A percentile compares a stretch with the other conserved stretches of the same genome.
Conservation (phyloP, 495 filamentous ascomycete species). For the Choiromyces venosus region DNA sequence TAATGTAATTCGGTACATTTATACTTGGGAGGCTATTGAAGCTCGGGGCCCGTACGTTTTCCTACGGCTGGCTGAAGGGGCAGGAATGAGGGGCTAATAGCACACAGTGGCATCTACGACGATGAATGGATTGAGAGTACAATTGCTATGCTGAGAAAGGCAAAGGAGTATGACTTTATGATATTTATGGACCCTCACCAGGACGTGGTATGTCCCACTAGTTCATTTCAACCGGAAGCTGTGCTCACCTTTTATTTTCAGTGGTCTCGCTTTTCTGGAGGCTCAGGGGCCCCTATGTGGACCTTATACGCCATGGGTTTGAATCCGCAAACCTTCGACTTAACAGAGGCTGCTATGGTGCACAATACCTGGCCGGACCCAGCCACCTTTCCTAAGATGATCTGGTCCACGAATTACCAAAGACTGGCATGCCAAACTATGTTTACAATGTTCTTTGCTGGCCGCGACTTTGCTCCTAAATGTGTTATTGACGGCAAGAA, state of each 20-base stretch:
- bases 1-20: constrained; percentile 92
- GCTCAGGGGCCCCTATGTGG: constrained; percentile 96
- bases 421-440: constrained; percentile 65
- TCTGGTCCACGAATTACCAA: constrained; percentile 96
- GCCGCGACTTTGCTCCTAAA: constrained; percentile 89
- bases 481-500: constrained; percentile 91
- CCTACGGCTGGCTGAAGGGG: background rate
- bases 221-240: background rate
- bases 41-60: constrained; percentile 61
- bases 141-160: constrained; percentile 71
- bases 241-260: constrained; percentile 40
- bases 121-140: constrained; percentile 91
- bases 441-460: constrained; percentile 71
- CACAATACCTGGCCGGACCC: constrained; percentile 92
- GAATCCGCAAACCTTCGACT: constrained; percentile 74
- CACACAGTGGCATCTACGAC: constrained; percentile 69
- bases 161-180: constrained; percentile 87
- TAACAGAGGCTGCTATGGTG: constrained; percentile 86
- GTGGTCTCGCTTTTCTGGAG: constrained; percentile 93
- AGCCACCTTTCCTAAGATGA: constrained; percentile 90
- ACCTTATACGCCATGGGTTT: constrained; percentile 90
- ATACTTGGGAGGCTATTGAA: constrained; percentile 99
- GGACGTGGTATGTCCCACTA: constrained; percentile 54
- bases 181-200: constrained; percentile 98
- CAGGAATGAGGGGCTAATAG: background rate